A percentile compares a stretch with the other conserved stretches of the same genome.
Conservation (phyloP, 192 early-diverging fungal genomes). For the Lobosporangium transversale region DNA sequence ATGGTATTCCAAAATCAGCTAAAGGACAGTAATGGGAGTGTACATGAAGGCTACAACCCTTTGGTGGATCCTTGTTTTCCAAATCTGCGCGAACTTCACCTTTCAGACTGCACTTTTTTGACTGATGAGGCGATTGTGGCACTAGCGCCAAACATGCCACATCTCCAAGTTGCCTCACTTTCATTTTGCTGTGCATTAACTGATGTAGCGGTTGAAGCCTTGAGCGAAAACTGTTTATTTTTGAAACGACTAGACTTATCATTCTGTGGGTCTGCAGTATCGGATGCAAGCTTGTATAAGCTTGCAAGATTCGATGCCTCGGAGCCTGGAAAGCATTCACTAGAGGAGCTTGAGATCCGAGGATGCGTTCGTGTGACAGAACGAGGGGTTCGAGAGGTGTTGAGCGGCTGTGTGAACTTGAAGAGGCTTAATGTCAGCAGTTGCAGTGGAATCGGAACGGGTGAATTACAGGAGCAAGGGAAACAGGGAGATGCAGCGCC, state of each 20-base stretch:
- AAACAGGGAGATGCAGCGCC: not conserved
- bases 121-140: conserved; percentile 69
- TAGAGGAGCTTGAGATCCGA: conserved; percentile 66
- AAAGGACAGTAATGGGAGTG: conserved; percentile 39
- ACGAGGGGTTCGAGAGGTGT: conserved; percentile 37
- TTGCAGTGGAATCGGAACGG: conserved; percentile 48
- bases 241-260: conserved; percentile 69
- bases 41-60: conserved; percentile 7
- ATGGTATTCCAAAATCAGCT: not conserved
- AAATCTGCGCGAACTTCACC: conserved; percentile 61
- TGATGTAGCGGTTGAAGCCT: conserved; percentile 58
- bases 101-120: conserved; percentile 82
- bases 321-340: conserved; percentile 26
- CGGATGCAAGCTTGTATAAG: conserved; percentile 63
- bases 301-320: conserved; percentile 52
- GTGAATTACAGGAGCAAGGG: not conserved
- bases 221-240: conserved; percentile 53
- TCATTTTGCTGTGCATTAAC: conserved; percentile 84
- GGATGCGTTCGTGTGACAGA: conserved; percentile 63
- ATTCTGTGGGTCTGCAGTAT: conserved; percentile 80
- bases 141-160: conserved; percentile 65
- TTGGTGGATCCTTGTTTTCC: conserved; percentile 39
- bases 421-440: conserved; percentile 52
- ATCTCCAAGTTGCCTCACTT: conserved; percentile 64
- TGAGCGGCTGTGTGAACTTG: conserved; percentile 36